Conservation (phyloP, 2,329 filamentous ascomycete genomes). For the Penicillium sp. region DNA sequence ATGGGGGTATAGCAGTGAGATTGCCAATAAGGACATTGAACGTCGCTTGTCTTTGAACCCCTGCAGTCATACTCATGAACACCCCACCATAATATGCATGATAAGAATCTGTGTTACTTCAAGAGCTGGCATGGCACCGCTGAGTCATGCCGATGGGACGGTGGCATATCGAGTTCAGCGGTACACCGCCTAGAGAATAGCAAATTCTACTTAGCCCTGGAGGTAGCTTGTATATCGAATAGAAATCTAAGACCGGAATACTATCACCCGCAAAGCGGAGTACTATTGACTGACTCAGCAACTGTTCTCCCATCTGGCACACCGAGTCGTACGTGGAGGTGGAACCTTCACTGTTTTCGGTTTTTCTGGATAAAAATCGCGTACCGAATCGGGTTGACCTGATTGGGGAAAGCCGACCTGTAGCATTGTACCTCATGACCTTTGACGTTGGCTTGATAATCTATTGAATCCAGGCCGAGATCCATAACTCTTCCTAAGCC, state of each 20-base stretch:
- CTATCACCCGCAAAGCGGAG: not conserved
- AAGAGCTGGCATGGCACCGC: not conserved
- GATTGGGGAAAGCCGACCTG: constrained; percentile 11
- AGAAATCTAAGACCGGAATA: not conserved
- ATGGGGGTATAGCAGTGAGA: not conserved
- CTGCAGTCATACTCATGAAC: not conserved
- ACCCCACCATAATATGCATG: not conserved
- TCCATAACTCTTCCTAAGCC: not conserved
- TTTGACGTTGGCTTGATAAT: constrained; percentile 1
- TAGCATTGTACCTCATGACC: not conserved
- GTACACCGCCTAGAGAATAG: not conserved
- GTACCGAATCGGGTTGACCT: constrained; percentile 6
- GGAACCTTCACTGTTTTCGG: not conserved
- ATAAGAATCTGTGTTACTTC: not conserved
- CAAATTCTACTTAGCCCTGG: not conserved
- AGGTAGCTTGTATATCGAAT: not conserved
- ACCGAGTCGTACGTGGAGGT: constrained; percentile 1
- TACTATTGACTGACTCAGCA: not conserved
- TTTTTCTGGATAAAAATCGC: not conserved
- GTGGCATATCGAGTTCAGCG: not conserved
- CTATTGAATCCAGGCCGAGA: not conserved
- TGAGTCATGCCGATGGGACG: not conserved
- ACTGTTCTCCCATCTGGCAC: not conserved
- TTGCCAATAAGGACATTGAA: not conserved
- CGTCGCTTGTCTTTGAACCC: not conserved